These are phyloP conservation scores for Rhexocercosporidium sp. DNA, from an alignment of 2,329 filamentous ascomycete genomes.

Conservation along the genomic window DNA sequence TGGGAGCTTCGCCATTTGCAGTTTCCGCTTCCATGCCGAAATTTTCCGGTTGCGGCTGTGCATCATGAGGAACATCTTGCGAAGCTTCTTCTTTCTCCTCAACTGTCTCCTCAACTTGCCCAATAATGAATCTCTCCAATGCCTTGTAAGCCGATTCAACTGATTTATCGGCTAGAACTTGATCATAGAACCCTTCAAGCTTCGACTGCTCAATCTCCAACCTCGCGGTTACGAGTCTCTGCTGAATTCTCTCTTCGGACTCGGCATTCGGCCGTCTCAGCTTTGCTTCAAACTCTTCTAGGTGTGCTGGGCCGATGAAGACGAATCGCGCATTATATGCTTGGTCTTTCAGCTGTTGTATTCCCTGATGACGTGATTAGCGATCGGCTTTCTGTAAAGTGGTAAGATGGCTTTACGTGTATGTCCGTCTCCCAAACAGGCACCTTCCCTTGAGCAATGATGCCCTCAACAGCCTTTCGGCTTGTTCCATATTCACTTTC, in stretches of 20 bases:
- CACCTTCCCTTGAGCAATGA: slow-evolving; percentile 62
- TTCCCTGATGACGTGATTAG: slow-evolving; percentile 48
- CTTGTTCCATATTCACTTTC: slow-evolving; percentile 62
- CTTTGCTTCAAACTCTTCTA: slow-evolving; percentile 47
- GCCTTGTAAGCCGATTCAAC: slow-evolving; percentile 54
- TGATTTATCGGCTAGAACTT: slow-evolving; percentile 56
- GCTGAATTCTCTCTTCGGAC: slow-evolving; percentile 53
- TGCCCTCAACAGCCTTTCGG: slow-evolving; percentile 55
- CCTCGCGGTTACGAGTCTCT: slow-evolving; percentile 48
- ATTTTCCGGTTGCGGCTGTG: slow-evolving; percentile 1
- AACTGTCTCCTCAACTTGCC: slow-evolving; percentile 17
- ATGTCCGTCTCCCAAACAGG: slow-evolving; percentile 59
- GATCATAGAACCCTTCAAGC: slow-evolving; percentile 54
- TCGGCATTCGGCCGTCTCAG: slow-evolving; percentile 50
- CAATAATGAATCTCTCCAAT: slow-evolving; percentile 56
- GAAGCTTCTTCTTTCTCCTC: slow-evolving; percentile 17
- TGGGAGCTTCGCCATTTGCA: slow-evolving; percentile 16
- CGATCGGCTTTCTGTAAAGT: no score
- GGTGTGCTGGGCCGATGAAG: slow-evolving; percentile 53
- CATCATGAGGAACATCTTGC: neutral
- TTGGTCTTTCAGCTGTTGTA: slow-evolving; percentile 62
- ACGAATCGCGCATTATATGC: slow-evolving; percentile 61
- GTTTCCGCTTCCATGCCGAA: slow-evolving; percentile 25
- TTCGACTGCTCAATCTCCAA: slow-evolving; percentile 52
- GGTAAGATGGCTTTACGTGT: slow-evolving; percentile 50